Percentiles rank a stretch among this genome's conserved stretches.
Evolutionary conservation across 2,329 filamentous ascomycete species (phyloP).

Genomic region (Arthroderma sp.): DNA sequence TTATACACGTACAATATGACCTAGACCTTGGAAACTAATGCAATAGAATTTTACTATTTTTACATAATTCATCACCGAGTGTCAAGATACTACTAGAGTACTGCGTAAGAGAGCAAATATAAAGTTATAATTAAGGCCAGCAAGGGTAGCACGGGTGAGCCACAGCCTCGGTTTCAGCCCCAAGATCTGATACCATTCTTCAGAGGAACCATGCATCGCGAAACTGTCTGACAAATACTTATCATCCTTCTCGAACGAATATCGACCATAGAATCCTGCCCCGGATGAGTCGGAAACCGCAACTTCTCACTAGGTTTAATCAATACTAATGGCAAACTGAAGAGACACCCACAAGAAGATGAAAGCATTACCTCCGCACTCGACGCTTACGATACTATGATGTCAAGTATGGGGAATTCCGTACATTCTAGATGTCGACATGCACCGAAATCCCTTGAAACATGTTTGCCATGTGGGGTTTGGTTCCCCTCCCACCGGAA

Average conservation of each 20-base stretch:
- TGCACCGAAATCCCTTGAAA: not conserved
- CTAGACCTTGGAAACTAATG: no score
- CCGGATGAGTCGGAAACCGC: not conserved
- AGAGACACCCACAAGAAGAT: no score
- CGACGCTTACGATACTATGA: no score
- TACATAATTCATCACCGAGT: no score
- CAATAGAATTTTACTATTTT: no score
- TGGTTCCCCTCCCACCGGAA: not conserved
- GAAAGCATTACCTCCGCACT: no score
- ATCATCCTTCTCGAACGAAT: not conserved
- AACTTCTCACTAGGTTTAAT: not conserved
- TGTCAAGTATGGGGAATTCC: not conserved
- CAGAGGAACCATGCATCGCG: not conserved
- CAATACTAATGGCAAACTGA: no score
- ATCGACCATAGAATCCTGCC: not conserved
- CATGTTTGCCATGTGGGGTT: not conserved
- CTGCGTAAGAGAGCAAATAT: not conserved
- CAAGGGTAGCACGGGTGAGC: not conserved
- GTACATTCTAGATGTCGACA: not conserved
- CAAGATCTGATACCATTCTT: not conserved
- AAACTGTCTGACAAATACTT: not conserved
- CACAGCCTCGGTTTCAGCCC: not conserved
- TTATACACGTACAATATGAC: no score
- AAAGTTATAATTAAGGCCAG: not conserved
- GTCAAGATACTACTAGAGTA: no score